Evolutionary conservation across 1,284 basidiomycete species (phyloP).

Genomic region (Irpex sp.): DNA sequence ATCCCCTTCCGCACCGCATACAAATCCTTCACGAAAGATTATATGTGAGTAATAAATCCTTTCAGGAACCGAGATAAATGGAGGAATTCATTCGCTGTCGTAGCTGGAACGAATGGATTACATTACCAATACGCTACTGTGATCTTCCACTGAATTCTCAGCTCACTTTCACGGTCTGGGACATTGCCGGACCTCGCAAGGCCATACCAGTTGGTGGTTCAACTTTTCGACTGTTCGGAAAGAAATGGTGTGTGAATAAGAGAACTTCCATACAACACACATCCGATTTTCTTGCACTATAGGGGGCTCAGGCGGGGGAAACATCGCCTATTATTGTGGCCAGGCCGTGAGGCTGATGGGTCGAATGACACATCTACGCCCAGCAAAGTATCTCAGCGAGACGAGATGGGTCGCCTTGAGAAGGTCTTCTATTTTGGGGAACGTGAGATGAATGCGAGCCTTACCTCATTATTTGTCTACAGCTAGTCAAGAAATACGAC

Average conservation of each 20-base stretch:
- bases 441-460: too few species aligned
- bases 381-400: constrained; percentile 72
- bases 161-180: constrained; percentile 92
- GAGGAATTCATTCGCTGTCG: constrained; percentile 2
- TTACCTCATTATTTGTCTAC: background rate
- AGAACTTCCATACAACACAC: background rate
- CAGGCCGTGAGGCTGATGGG: constrained; percentile 80
- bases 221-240: constrained; percentile 85
- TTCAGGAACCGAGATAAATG: background rate
- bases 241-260: constrained; percentile 69
- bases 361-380: constrained; percentile 79
- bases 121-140: constrained; percentile 85
- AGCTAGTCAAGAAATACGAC: constrained; percentile 96
- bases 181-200: constrained; percentile 76
- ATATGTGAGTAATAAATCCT: constrained; percentile 48
- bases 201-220: constrained; percentile 84
- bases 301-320: constrained; percentile 90
- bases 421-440: constrained; percentile 47
- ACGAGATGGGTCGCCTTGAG: constrained; percentile 93
- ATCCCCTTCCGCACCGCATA: constrained; percentile 89
- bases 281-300: background rate
- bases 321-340: constrained; percentile 85
- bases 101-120: constrained; percentile 95
- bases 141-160: constrained; percentile 87
- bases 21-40: constrained; percentile 83